Evolutionary conservation across 2,329 filamentous ascomycete species (phyloP).

Genomic region (Escovopsis weberi): DNA sequence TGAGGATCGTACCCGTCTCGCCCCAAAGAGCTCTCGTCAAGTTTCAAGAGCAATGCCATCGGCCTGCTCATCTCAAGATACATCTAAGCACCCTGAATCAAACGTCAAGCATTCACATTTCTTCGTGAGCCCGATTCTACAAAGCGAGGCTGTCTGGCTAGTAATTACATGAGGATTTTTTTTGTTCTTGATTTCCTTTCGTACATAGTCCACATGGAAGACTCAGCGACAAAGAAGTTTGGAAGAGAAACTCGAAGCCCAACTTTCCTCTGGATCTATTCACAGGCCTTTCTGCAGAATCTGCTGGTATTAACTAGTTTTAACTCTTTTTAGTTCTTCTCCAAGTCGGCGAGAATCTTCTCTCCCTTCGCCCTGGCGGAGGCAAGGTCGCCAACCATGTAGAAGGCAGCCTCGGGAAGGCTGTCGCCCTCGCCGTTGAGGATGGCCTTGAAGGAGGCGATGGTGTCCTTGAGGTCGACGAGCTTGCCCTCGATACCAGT

Average conservation of each 20-base stretch:
- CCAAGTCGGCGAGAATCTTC: slow-evolving; percentile 97
- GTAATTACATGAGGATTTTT: slow-evolving; percentile 29
- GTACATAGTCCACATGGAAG: slow-evolving; percentile 49
- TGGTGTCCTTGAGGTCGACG: slow-evolving; percentile 98
- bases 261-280: slow-evolving; percentile 41
- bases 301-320: slow-evolving; percentile 22
- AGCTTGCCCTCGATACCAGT: slow-evolving; percentile 91
- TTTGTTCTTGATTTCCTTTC: slow-evolving; percentile 36
- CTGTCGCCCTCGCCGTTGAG: slow-evolving; percentile 89
- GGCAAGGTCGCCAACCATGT: slow-evolving; percentile 96
- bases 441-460: slow-evolving; percentile 93
- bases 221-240: slow-evolving; percentile 36
- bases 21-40: not conserved
- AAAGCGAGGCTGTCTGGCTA: not conserved
- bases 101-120: not conserved
- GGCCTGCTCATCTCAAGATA: not conserved
- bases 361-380: slow-evolving; percentile 93
- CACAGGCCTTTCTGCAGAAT: slow-evolving; percentile 30
- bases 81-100: not conserved
- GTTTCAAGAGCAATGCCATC: not conserved
- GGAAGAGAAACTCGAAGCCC: slow-evolving; percentile 32
- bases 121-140: not conserved
- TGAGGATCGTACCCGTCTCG: too few relatives aligned
- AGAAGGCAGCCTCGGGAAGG: slow-evolving; percentile 86
- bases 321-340: slow-evolving; percentile 38